Evolutionary conservation across 1,284 basidiomycete species (phyloP).

Genomic region (Melampsora larici-populina): DNA sequence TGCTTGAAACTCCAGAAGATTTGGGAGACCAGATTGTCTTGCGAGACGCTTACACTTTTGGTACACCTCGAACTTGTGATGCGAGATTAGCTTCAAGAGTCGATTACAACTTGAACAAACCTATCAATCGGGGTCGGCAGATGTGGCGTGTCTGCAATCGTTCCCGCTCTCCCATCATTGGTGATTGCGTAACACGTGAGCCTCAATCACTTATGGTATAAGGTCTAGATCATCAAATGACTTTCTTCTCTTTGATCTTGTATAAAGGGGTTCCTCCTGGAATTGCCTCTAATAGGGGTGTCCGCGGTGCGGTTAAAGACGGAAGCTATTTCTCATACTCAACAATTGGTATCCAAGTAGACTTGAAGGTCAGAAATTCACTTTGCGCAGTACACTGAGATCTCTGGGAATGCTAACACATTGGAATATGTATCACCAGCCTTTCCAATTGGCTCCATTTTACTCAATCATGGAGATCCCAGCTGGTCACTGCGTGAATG

Average conservation of each 20-base stretch:
- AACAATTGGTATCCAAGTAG: slow-evolving; percentile 15
- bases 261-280: slow-evolving; percentile 36
- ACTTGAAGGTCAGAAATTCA: slow-evolving; percentile 10
- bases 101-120: slow-evolving; percentile 23
- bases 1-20: slow-evolving; percentile 34
- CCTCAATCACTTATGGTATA: too few species aligned
- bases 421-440: background rate
- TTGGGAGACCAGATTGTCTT: slow-evolving; percentile 11
- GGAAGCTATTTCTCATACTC: slow-evolving; percentile 22
- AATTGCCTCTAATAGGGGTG: background rate
- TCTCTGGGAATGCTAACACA: background rate
- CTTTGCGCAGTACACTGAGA: background rate
- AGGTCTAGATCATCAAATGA: background rate
- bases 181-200: slow-evolving; percentile 27
- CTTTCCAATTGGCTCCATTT: background rate
- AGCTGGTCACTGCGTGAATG: slow-evolving; percentile 22
- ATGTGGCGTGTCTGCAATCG: slow-evolving; percentile 19
- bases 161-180: slow-evolving; percentile 1
- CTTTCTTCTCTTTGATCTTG: background rate
- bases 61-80: slow-evolving; percentile 35
- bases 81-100: slow-evolving; percentile 17
- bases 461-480: slow-evolving; percentile 20
- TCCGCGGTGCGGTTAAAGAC: background rate
- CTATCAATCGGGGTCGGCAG: slow-evolving; percentile 4
- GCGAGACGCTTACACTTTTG: slow-evolving; percentile 22